phyloP scores from a whole-genome alignment of 805 yeast genomes.

The Osmozyma mogii region DNA sequence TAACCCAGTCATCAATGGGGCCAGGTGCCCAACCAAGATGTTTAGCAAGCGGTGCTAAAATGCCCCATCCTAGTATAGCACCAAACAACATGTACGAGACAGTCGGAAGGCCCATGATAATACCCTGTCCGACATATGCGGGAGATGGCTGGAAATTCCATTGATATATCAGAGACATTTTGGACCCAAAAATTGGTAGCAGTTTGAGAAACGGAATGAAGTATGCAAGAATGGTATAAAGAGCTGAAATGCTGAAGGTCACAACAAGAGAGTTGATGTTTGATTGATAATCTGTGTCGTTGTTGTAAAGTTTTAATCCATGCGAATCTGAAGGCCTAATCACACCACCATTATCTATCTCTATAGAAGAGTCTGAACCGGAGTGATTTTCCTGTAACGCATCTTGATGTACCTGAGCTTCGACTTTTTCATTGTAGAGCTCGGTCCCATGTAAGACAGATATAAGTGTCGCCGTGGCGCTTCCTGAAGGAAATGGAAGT shows the following conservation, averaged over 20 bases:
- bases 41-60: slow-evolving; percentile 76
- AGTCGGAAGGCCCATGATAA: slow-evolving; percentile 92
- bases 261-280: slow-evolving; percentile 52
- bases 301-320: slow-evolving; percentile 5
- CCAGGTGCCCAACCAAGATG: slow-evolving; percentile 82
- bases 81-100: slow-evolving; percentile 89
- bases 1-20: slow-evolving; percentile 83
- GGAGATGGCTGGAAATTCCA: slow-evolving; percentile 96
- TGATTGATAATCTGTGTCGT: slow-evolving; percentile 31
- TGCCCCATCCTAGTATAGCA: slow-evolving; percentile 83
- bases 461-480: slow-evolving; percentile 91
- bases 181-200: slow-evolving; percentile 69
- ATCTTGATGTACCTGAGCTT: slow-evolving; percentile 3
- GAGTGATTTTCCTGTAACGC: slow-evolving; percentile 4
- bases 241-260: slow-evolving; percentile 64
- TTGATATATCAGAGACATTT: slow-evolving; percentile 53
- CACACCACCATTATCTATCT: slow-evolving; percentile 9
- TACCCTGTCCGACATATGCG: slow-evolving; percentile 95
- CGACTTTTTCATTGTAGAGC: slow-evolving; percentile 28
- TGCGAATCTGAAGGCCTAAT: slow-evolving; percentile 11
- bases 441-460: slow-evolving; percentile 76
- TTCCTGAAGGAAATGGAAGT: slow-evolving; percentile 88
- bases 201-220: slow-evolving; percentile 61
- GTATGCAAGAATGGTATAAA: slow-evolving; percentile 64
- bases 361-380: slow-evolving; percentile 1